These are phyloP conservation scores for Aspergillus quadricinctus DNA, from an alignment of 2,329 filamentous ascomycete species.

Conservation along the genomic window DNA sequence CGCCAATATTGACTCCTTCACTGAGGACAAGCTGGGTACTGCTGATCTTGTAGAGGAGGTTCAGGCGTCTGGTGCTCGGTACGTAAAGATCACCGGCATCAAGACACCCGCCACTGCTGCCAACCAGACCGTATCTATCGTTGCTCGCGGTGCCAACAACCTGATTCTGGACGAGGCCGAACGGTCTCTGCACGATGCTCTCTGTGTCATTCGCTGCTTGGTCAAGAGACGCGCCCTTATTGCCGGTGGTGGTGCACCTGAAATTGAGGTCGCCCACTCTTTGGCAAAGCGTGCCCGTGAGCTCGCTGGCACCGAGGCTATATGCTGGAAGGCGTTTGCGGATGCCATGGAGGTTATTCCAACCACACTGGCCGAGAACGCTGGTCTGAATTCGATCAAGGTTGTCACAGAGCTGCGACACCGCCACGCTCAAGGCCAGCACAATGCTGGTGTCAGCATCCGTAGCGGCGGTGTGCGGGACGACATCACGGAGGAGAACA, in stretches of 20 bases:
- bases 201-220: conserved; percentile 93
- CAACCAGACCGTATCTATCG: conserved; percentile 84
- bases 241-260: conserved; percentile 90
- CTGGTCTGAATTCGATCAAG: conserved; percentile 96
- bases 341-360: conserved; percentile 97
- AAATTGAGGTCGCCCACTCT: conserved; percentile 90
- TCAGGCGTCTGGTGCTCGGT: conserved; percentile 78
- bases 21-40: conserved; percentile 92
- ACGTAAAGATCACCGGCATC: conserved; percentile 92
- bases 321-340: conserved; percentile 99
- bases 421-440: conserved; percentile 90
- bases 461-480: conserved; percentile 95
- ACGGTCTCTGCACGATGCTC: conserved; percentile 91
- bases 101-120: conserved; percentile 58
- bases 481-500: conserved; percentile 95
- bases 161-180: conserved; percentile 96
- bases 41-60: conserved; percentile 94
- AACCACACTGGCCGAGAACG: conserved; percentile 94
- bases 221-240: conserved; percentile 99
- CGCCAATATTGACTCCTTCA: conserved; percentile 96
- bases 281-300: conserved; percentile 77
- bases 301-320: conserved; percentile 85
- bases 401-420: conserved; percentile 94
- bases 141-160: conserved; percentile 88
- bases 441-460: conserved; percentile 95